Evolutionary conservation across 2,329 filamentous ascomycete genomes (phyloP), one percentile per base, ranked within the genome.

Genomic region (Blumeria hordei): DNA sequence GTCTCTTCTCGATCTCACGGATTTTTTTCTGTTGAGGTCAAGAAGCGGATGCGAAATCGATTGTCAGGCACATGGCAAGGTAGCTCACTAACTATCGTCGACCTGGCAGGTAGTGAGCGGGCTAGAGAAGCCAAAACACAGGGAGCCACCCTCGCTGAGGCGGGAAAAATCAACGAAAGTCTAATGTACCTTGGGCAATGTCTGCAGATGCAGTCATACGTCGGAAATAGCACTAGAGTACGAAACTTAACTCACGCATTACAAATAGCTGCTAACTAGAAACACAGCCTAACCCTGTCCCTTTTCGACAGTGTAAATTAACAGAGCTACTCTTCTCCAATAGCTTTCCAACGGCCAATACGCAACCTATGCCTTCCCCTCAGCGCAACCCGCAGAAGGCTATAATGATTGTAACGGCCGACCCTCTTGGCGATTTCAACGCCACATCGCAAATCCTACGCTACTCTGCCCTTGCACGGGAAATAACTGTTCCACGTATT

Each of bases 121-220:
- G 90, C 90, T 14, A 77, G 88, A 57, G 88, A 92, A 59, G 88
- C 92, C 32, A 95, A 95, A 72, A 96, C 92, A 0, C 85, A 88
- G 0, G 92, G 92, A 11, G 81, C 87, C 3, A 95, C 90, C 0
- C 75, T 98, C 12, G 90, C 85, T 0, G 92, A 98, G 70, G 92
- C 90, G 37, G 92, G 92, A 54, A 96, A 96, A 70, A 98, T 98
- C 66, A 98, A 98, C 64, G 88, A 95, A 68, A 94, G 86, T 64
- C 71, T 98, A 64, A 98, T 98, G 92, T 96, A 95, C 66, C 75
- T 98, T 1, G 92, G 92, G 0, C 92, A 96, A 65, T 98, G 92
- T 65, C 75, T 98, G 62, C 90, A 96, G 66, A 90, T 94, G 74
- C 90, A 95, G 66, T 88, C 83, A 57, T 86, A 90, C 62, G 75